Base-by-base conservation (phyloP, 1,284 basidiomycete genomes). In the Trichosporon sp. region DNA sequence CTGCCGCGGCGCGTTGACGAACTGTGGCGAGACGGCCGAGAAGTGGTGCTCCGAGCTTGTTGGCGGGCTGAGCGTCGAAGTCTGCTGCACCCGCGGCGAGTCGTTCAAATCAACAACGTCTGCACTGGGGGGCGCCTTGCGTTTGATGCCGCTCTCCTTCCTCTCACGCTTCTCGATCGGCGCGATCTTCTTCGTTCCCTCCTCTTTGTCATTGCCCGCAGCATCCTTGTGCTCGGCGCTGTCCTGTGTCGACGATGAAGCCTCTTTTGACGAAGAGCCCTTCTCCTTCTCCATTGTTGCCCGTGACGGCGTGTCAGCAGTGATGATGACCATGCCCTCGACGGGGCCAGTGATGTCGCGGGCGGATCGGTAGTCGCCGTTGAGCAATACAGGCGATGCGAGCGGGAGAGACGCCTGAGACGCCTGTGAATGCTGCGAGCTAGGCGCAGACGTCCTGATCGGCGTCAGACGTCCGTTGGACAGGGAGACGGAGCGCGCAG, bases 1-100 rank as follows among this genome's bases (percentile, higher is more conserved):
- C 60, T n/a, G 60, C 21, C 8, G 36, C 21, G 49, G 49, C 21
- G 60, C 60, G 21, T 56, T 61, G 29, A 61, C 60, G 29, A 61
- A 56, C 31, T 61, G 60, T 8, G 60, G 54, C 27, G 60, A 61
- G 19, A 36, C 52, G 9, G 56, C 19, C 10, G 56, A 58, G 11
- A 56, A 37, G 31, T 29, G n/a, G n/a, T n/a, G 21, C 13, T 40
- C 34, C 4, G 32, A 36, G 37, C 25, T 21, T 29, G 21, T 54
- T 14, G 49, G 49, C 54, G 44, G 19, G 29, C 36, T 56, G 6
- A 57, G 54, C 10, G 36, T 27, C 10, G 54, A 25, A 54, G 25
- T 21, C 56, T 36, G 32, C 23, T 14, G 31, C 2, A 58, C 6
- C 21, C n/a, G 23, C 32, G 56, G 56, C 14, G 56, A 58, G 6